A percentile compares a stretch with the other conserved stretches of the same genome.
These are phyloP conservation scores for Hanseniaspora thailandica DNA, from an alignment of 805 yeast species.

Conservation along the genomic window DNA sequence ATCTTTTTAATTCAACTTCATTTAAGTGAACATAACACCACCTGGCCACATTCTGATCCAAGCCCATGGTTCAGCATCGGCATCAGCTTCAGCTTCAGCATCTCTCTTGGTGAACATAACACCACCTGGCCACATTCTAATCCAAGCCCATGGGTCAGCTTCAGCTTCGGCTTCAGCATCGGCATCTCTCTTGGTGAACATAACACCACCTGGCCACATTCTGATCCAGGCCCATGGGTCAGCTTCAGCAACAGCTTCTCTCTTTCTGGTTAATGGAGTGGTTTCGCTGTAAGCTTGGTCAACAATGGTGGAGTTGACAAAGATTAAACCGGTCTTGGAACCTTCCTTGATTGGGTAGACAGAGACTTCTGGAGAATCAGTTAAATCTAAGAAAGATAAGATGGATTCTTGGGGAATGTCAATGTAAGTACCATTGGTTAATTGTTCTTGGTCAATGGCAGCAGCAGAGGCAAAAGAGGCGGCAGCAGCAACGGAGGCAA, in stretches of 20 bases:
- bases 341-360: constrained; percentile 24
- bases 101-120: constrained; percentile 18
- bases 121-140: constrained; percentile 22
- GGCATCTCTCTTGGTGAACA: constrained; percentile 20
- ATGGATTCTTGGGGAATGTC: constrained; percentile 27
- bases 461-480: constrained; percentile 15
- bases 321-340: constrained; percentile 24
- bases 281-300: constrained; percentile 20
- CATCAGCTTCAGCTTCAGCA: constrained; percentile 20
- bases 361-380: constrained; percentile 23
- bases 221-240: constrained; percentile 26
- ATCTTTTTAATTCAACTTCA: background rate
- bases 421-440: constrained; percentile 11
- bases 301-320: constrained; percentile 27
- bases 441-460: constrained; percentile 20
- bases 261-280: constrained; percentile 18
- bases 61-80: constrained; percentile 25
- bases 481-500: constrained; percentile 3
- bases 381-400: constrained; percentile 25
- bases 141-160: constrained; percentile 26
- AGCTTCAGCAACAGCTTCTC: constrained; percentile 21
- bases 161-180: constrained; percentile 22
- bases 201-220: constrained; percentile 23
- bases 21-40: constrained; percentile 21
- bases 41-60: constrained; percentile 16